Conservation (phyloP, 2,329 filamentous ascomycete genomes). For the Epichloe scottii region DNA sequence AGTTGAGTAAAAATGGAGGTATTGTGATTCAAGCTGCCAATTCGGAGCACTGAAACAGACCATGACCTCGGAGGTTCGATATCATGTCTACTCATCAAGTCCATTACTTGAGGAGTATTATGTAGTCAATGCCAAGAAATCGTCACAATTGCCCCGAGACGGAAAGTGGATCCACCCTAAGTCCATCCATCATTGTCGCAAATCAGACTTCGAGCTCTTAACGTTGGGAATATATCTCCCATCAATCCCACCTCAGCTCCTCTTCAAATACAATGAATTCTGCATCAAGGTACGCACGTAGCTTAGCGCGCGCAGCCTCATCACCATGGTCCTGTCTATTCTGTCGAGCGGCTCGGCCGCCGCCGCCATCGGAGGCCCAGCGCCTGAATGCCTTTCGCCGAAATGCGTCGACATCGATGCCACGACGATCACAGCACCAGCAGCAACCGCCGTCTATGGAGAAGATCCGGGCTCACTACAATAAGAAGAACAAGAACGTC, state of each 20-base stretch:
- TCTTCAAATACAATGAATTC: constrained; percentile 24
- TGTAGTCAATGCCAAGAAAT: too few relatives aligned
- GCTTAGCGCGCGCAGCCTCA: constrained; percentile 13
- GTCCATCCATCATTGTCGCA: constrained; percentile 5
- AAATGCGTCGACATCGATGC: constrained; percentile 19
- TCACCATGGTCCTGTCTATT: constrained; percentile 25
- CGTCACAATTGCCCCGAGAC: background rate
- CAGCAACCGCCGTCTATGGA: constrained; percentile 39
- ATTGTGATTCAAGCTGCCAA: too few relatives aligned
- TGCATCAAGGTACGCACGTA: constrained; percentile 23
- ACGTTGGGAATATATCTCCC: background rate
- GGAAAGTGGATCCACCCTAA: background rate
- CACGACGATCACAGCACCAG: constrained; percentile 13
- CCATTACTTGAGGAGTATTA: too few relatives aligned
- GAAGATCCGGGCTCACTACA: constrained; percentile 50
- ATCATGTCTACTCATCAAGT: too few relatives aligned
- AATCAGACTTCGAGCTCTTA: background rate
- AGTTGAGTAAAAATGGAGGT: too few relatives aligned
- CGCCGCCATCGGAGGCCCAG: constrained; percentile 8
- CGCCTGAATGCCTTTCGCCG: constrained; percentile 15
- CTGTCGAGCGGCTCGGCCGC: constrained; percentile 22
- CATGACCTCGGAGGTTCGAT: too few relatives aligned
- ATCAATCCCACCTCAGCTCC: background rate
- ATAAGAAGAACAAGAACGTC: constrained; percentile 53
- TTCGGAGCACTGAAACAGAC: too few relatives aligned